Conservation (phyloP, 805 yeast genomes). For the Starmerella geochares region DNA sequence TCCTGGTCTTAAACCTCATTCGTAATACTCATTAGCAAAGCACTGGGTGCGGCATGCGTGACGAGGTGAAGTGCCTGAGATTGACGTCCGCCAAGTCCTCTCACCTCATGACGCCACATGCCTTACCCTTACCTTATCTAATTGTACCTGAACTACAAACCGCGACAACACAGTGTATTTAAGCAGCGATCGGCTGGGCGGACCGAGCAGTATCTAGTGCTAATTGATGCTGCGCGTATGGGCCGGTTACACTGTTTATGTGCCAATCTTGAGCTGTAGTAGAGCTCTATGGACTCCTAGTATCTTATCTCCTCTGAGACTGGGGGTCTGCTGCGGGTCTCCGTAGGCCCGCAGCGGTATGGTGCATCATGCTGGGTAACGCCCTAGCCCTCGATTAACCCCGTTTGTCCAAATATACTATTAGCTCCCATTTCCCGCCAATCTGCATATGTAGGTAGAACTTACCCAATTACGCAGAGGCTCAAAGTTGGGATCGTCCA, state of each 20-base stretch:
- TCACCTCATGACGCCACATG: not conserved
- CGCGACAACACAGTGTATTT: not conserved
- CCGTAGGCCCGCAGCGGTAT: not conserved
- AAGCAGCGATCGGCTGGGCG: slow-evolving; percentile 1
- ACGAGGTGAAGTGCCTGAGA: no score
- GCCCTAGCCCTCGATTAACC: slow-evolving; percentile 2
- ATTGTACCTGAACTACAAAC: not conserved
- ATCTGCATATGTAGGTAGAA: slow-evolving; percentile 4
- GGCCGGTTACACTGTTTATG: no score
- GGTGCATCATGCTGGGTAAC: not conserved
- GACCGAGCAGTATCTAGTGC: no score
- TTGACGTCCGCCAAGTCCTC: not conserved
- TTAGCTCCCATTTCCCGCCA: slow-evolving; percentile 1
- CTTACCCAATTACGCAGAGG: slow-evolving; percentile 1
- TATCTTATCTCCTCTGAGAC: no score
- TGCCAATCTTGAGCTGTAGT: no score
- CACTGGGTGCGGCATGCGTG: no score
- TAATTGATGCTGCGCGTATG: no score
- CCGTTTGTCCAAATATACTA: slow-evolving; percentile 5
- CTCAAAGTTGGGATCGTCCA: not conserved
- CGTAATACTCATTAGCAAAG: no score
- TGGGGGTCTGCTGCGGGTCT: not conserved
- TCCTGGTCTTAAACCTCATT: no score
- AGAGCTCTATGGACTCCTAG: no score
- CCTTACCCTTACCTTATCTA: not conserved